phyloP scores from a whole-genome alignment of 805 yeast species.

The Torulaspora franciscae region DNA sequence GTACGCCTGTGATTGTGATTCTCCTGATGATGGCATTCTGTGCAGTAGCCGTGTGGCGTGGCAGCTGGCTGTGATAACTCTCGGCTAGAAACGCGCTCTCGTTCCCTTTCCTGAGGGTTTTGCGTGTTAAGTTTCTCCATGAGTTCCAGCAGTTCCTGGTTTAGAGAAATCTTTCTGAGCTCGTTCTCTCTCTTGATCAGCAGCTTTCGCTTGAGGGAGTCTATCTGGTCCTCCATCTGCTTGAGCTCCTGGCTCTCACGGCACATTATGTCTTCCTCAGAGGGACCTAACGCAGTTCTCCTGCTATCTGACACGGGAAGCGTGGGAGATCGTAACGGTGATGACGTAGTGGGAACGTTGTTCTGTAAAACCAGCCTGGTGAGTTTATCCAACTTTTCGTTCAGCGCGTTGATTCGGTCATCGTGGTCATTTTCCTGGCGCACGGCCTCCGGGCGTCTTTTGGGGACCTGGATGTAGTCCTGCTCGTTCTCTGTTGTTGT shows the following conservation, averaged over 20 bases:
- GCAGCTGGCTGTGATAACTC: neutral
- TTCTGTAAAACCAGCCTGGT: slow-evolving; percentile 16
- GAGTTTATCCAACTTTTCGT: slow-evolving; percentile 19
- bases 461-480: slow-evolving; percentile 24
- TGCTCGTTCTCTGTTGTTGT: slow-evolving; percentile 19
- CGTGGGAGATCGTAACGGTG: slow-evolving; percentile 8
- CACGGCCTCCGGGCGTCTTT: slow-evolving; percentile 17
- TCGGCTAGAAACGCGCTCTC: slow-evolving; percentile 1
- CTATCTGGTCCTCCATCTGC: slow-evolving; percentile 34
- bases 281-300: slow-evolving; percentile 11
- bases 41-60: slow-evolving; percentile 9
- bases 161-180: slow-evolving; percentile 33
- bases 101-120: slow-evolving; percentile 2
- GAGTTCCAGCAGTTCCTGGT: slow-evolving; percentile 29
- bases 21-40: slow-evolving; percentile 13
- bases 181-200: slow-evolving; percentile 36
- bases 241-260: slow-evolving; percentile 36
- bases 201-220: slow-evolving; percentile 31
- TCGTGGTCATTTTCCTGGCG: slow-evolving; percentile 12
- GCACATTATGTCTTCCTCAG: slow-evolving; percentile 35
- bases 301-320: slow-evolving; percentile 5
- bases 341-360: slow-evolving; percentile 2
- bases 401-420: slow-evolving; percentile 17
- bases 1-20: slow-evolving; percentile 1
- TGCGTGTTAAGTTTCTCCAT: slow-evolving; percentile 24